Conservation (phyloP, 805 yeast genomes). For the Saccharomyces eubayanus region DNA sequence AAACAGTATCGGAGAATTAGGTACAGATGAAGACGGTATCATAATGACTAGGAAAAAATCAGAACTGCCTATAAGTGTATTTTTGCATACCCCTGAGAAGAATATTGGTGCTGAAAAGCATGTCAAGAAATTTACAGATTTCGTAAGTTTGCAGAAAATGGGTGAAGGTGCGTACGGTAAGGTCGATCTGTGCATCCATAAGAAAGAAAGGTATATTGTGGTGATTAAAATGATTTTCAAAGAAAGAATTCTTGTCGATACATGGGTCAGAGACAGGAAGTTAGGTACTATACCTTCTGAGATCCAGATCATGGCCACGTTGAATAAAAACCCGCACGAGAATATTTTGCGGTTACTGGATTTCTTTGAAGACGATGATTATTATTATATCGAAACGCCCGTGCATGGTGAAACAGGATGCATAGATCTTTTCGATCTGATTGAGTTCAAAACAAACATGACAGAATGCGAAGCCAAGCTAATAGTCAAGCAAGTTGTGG, state of each 20-base stretch:
- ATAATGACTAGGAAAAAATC: conserved; percentile 1
- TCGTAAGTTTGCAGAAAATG: conserved; percentile 61
- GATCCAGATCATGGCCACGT: conserved; percentile 82
- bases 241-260: conserved; percentile 87
- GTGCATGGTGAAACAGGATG: conserved; percentile 87
- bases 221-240: conserved; percentile 86
- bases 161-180: conserved; percentile 98
- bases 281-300: conserved; percentile 95
- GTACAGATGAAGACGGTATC: conserved; percentile 7
- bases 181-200: conserved; percentile 71
- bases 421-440: conserved; percentile 84
- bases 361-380: conserved; percentile 85
- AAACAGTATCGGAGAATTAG: background rate
- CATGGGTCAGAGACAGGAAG: conserved; percentile 90
- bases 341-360: conserved; percentile 80
- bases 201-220: conserved; percentile 54
- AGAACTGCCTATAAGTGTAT: conserved; percentile 7
- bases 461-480: conserved; percentile 67
- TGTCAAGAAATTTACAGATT: conserved; percentile 63
- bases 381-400: conserved; percentile 85
- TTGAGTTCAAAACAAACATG: conserved; percentile 79
- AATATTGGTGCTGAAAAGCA: conserved; percentile 62
- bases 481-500: conserved; percentile 70
- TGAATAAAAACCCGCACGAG: conserved; percentile 72
- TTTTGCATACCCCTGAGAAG: conserved; percentile 18